Evolutionary conservation across 2,329 filamentous ascomycete species (phyloP).

Genomic region (Ceratocystis ficicola): DNA sequence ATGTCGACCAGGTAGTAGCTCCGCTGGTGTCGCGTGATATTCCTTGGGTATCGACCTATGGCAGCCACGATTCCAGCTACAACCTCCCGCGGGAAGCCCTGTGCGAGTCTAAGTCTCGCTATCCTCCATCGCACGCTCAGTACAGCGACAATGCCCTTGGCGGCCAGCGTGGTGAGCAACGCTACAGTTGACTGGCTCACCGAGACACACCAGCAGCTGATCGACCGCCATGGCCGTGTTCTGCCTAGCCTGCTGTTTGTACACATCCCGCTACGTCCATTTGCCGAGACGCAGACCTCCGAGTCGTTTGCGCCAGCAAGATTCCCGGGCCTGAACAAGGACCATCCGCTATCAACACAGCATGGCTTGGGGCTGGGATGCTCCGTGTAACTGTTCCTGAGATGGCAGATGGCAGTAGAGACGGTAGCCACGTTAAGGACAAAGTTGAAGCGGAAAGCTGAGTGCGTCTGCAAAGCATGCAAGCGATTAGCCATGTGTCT

Average conservation of each 20-base stretch:
- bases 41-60: conserved; percentile 56
- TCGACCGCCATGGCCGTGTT: conserved; percentile 13
- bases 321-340: conserved; percentile 29
- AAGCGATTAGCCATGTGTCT: conserved; percentile 38
- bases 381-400: conserved; percentile 27
- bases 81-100: conserved; percentile 41
- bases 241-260: conserved; percentile 40
- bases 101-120: conserved; percentile 31
- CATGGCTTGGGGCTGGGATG: conserved; percentile 34
- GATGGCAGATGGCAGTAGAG: conserved; percentile 30
- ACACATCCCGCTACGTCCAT: conserved; percentile 35
- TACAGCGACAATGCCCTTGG: not conserved
- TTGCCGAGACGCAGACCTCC: conserved; percentile 24
- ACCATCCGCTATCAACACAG: conserved; percentile 26
- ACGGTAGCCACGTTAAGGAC: conserved; percentile 21
- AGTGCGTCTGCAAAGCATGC: conserved; percentile 47
- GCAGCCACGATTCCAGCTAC: conserved; percentile 54
- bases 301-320: conserved; percentile 27
- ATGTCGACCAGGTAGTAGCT: conserved; percentile 47
- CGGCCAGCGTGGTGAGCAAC: conserved; percentile 26
- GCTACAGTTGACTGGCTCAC: conserved; percentile 18
- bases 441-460: conserved; percentile 42
- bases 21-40: conserved; percentile 45
- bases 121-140: conserved; percentile 23
- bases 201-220: conserved; percentile 14